A percentile compares a stretch with the other conserved stretches of the same genome.
Evolutionary conservation across 805 yeast species (phyloP).

Genomic region (Candida saitoana): DNA sequence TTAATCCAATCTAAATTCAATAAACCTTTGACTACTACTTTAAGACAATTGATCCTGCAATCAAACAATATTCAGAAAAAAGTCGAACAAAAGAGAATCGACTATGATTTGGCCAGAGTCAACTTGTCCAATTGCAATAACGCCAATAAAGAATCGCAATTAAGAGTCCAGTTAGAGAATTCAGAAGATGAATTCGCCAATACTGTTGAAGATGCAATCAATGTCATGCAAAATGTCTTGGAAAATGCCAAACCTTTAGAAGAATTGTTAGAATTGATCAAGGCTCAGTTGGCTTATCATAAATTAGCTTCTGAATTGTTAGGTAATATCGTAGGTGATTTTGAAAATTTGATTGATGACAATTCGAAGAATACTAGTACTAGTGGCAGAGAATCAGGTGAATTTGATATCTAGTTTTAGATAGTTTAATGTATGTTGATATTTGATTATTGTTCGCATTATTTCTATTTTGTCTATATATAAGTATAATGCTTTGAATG

Average conservation of each 20-base stretch:
- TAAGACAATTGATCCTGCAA: slow-evolving; percentile 56
- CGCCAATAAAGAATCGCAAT: slow-evolving; percentile 60
- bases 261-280: slow-evolving; percentile 62
- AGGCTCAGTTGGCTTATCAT: slow-evolving; percentile 79
- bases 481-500: too few species aligned
- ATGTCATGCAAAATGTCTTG: slow-evolving; percentile 76
- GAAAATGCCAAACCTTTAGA: slow-evolving; percentile 65
- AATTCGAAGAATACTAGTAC: slow-evolving; percentile 12
- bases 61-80: slow-evolving; percentile 66
- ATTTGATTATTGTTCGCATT: neutral
- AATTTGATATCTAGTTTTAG: slow-evolving; percentile 24
- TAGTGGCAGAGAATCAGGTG: slow-evolving; percentile 28
- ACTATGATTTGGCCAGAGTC: slow-evolving; percentile 72
- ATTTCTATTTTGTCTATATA: too few species aligned
- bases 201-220: slow-evolving; percentile 82
- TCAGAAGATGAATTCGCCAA: slow-evolving; percentile 89
- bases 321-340: slow-evolving; percentile 58
- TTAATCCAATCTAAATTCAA: slow-evolving; percentile 68
- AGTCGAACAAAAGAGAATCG: slow-evolving; percentile 74
- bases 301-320: slow-evolving; percentile 68
- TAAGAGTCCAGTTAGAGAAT: slow-evolving; percentile 72
- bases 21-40: slow-evolving; percentile 56
- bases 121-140: slow-evolving; percentile 37
- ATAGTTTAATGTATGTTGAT: slow-evolving; percentile 3
- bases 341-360: slow-evolving; percentile 58